Percentiles rank a stretch among this genome's conserved stretches.
Evolutionary conservation across 495 filamentous ascomycete species (phyloP).

Genomic region (Cenococcum geophilum): DNA sequence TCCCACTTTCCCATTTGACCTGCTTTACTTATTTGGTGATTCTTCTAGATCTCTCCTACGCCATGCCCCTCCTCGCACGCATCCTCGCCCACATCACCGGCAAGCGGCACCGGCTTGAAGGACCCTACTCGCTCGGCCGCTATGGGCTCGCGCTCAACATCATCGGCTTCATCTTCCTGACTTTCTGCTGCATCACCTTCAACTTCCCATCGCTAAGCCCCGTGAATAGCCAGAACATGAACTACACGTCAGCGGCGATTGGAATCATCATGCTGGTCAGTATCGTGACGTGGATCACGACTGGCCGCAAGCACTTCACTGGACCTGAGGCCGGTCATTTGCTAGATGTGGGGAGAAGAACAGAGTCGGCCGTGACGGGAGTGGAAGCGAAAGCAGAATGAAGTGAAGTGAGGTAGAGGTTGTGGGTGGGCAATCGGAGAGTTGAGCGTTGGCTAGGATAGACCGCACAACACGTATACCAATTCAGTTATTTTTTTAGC

Average conservation of each 20-base stretch:
- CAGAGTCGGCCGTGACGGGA: constrained; percentile 5
- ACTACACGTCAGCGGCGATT: constrained; percentile 53
- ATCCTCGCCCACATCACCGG: constrained; percentile 47
- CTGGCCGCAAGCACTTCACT: constrained; percentile 47
- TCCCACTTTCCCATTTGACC: not conserved
- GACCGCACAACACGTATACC: too few species aligned
- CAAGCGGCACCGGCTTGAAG: constrained; percentile 38
- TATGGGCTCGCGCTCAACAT: constrained; percentile 42
- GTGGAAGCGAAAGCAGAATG: constrained; percentile 15
- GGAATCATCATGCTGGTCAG: constrained; percentile 50
- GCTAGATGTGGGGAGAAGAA: constrained; percentile 11
- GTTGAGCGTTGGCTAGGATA: too few species aligned
- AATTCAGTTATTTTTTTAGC: too few species aligned
- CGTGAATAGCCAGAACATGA: constrained; percentile 51
- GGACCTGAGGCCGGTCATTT: constrained; percentile 39
- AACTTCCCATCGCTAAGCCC: constrained; percentile 51
- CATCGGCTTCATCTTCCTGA: constrained; percentile 48
- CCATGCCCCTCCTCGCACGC: constrained; percentile 49
- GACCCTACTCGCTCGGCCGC: constrained; percentile 42
- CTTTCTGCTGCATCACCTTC: constrained; percentile 53
- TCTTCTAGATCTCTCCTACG: constrained; percentile 50
- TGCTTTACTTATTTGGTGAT: constrained; percentile 1
- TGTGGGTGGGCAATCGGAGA: too few species aligned
- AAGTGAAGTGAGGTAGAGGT: not conserved
- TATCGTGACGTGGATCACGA: constrained; percentile 49